phyloP scores from a whole-genome alignment of 148 eudicot genomes.

The Rhododendron griersonianum region DNA sequence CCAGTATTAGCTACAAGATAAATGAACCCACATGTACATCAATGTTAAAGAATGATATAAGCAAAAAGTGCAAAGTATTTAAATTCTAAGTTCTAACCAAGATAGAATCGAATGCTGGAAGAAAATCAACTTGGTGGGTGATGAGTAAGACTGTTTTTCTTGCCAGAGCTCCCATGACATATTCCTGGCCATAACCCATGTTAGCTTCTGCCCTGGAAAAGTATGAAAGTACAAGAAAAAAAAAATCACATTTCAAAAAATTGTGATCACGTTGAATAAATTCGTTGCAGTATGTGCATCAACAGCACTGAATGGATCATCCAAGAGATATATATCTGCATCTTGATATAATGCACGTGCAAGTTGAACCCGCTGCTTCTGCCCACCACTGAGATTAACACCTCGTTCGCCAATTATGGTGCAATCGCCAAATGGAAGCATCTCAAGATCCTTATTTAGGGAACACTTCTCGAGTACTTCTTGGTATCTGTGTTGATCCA shows the following conservation, averaged over 20 bases:
- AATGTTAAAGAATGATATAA: background rate
- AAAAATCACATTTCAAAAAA: background rate
- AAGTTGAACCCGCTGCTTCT: conserved; percentile 53
- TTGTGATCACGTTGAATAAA: conserved; percentile 40
- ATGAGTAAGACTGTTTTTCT: conserved; percentile 56
- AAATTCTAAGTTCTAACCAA: conserved; percentile 47
- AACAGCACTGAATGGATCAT: conserved; percentile 79
- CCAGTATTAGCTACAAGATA: background rate
- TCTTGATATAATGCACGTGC: conserved; percentile 58
- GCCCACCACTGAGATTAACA: conserved; percentile 59
- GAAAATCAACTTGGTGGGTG: conserved; percentile 72
- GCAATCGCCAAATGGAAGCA: conserved; percentile 49
- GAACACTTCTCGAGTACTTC: conserved; percentile 38
- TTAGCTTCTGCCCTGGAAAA: background rate
- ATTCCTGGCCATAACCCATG: conserved; percentile 36
- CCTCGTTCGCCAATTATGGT: conserved; percentile 65
- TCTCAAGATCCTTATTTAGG: conserved; percentile 40
- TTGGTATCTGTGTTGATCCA: conserved; percentile 38
- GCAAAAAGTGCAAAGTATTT: background rate
- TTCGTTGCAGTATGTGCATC: conserved; percentile 70
- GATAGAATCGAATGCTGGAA: conserved; percentile 47
- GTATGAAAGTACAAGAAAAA: background rate
- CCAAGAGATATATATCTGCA: conserved; percentile 55
- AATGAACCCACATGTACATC: background rate
- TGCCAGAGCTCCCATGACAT: conserved; percentile 53